Conservation (phyloP, 2,329 filamentous ascomycete species). For the Exophiala oligosperma region DNA sequence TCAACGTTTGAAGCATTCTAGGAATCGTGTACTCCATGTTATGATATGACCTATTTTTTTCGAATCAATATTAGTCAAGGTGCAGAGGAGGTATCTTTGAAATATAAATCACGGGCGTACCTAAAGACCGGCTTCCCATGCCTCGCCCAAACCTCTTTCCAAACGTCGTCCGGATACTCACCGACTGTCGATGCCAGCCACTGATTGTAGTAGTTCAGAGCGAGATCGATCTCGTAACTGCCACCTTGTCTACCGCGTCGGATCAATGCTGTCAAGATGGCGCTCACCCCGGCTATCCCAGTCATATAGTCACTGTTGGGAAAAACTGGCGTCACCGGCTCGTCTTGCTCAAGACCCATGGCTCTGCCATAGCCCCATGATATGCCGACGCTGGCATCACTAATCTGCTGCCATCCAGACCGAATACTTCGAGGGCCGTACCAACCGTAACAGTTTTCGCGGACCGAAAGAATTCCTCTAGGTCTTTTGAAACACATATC, state of each 20-base stretch:
- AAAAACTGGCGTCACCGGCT: slow-evolving; percentile 47
- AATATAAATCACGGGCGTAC: slow-evolving; percentile 31
- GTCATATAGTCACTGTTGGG: slow-evolving; percentile 66
- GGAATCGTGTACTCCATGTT: no score
- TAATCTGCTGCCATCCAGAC: slow-evolving; percentile 54
- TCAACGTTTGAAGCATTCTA: slow-evolving; percentile 39
- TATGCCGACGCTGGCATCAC: slow-evolving; percentile 42
- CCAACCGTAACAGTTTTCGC: slow-evolving; percentile 53
- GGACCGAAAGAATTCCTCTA: slow-evolving; percentile 48
- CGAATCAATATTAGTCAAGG: no score
- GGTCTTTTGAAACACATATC: slow-evolving; percentile 36
- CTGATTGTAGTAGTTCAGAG: slow-evolving; percentile 38
- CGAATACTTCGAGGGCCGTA: slow-evolving; percentile 46
- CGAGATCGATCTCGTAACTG: slow-evolving; percentile 24
- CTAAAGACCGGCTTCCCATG: slow-evolving; percentile 52
- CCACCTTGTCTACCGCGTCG: slow-evolving; percentile 60
- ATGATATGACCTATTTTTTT: no score
- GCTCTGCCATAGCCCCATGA: slow-evolving; percentile 38
- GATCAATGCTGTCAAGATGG: slow-evolving; percentile 64
- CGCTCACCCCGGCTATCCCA: slow-evolving; percentile 69
- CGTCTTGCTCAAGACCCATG: slow-evolving; percentile 32
- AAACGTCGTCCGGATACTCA: slow-evolving; percentile 45
- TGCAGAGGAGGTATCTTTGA: no score
- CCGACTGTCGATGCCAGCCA: slow-evolving; percentile 44
- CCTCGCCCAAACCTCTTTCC: slow-evolving; percentile 49